phyloP scores from a whole-genome alignment of 768 basidiomycete species.

The Termitomyces sp. region DNA sequence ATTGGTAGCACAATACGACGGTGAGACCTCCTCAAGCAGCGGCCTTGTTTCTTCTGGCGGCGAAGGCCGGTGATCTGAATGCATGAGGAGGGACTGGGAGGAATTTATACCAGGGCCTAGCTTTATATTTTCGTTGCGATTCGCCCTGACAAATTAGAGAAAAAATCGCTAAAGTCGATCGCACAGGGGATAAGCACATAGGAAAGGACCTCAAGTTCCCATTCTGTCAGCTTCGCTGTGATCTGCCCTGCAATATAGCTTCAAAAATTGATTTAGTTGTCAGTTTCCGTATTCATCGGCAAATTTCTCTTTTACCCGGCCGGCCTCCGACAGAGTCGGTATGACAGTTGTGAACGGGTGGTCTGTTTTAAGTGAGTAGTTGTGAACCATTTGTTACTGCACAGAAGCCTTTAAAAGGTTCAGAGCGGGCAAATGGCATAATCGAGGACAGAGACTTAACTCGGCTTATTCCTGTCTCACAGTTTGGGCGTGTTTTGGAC shows the following conservation, averaged over 20 bases:
- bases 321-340: conserved; percentile 27
- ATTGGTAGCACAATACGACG: conserved; percentile 43
- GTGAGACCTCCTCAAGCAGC: conserved; percentile 45
- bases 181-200: conserved; percentile 21
- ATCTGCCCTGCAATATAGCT: not conserved
- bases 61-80: conserved; percentile 37
- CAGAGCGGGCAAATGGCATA: not conserved
- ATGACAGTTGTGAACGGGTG: not conserved
- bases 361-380: not conserved
- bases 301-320: conserved; percentile 24
- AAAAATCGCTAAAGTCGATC: conserved; percentile 17
- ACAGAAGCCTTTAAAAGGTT: not conserved
- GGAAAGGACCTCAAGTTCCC: conserved; percentile 30
- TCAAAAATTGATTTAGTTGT: conserved; percentile 21
- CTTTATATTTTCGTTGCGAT: conserved; percentile 24
- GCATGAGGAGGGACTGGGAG: conserved; percentile 34
- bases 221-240: not conserved
- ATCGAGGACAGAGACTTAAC: not conserved
- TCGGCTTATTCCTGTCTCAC: not conserved
- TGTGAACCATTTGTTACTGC: not conserved
- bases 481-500: conserved; percentile 6
- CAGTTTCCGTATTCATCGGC: conserved; percentile 44
- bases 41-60: conserved; percentile 51
- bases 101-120: conserved; percentile 10
- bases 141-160: conserved; percentile 32